phyloP scores from a whole-genome alignment of 2,329 filamentous ascomycete genomes.

The Hymenoscyphus repandus region DNA sequence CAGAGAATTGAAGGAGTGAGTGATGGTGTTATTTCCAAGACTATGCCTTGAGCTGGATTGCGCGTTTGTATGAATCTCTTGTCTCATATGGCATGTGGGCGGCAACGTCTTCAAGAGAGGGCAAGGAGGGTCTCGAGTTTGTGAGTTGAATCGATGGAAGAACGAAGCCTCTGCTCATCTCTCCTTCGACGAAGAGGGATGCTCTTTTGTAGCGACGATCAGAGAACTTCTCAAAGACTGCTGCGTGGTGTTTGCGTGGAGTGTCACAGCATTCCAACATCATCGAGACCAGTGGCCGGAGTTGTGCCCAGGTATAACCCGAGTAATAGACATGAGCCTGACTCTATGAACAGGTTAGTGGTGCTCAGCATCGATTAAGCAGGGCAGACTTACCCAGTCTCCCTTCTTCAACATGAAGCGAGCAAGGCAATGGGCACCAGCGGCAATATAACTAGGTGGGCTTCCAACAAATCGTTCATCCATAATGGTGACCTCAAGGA shows the following conservation, averaged over 20 bases:
- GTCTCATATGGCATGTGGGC: conserved; percentile 22
- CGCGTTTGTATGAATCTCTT: conserved; percentile 24
- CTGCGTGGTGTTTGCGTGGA: conserved; percentile 73
- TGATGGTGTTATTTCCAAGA: conserved; percentile 1
- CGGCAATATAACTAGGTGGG: conserved; percentile 83
- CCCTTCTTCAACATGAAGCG: conserved; percentile 87
- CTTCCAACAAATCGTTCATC: conserved; percentile 94
- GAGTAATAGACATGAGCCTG: conserved; percentile 86
- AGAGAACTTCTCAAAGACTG: conserved; percentile 88
- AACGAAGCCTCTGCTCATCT: conserved; percentile 58
- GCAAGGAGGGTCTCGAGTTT: conserved; percentile 22
- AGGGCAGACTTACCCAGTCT: conserved; percentile 67
- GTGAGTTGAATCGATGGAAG: conserved; percentile 32
- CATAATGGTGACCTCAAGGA: conserved; percentile 94
- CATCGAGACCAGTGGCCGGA: conserved; percentile 70
- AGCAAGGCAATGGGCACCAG: conserved; percentile 87
- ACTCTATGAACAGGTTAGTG: conserved; percentile 45
- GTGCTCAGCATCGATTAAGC: background rate
- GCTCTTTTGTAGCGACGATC: conserved; percentile 84
- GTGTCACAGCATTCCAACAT: conserved; percentile 85
- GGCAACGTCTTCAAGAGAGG: conserved; percentile 20
- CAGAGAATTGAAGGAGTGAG: conserved; percentile 26
- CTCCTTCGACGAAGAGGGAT: conserved; percentile 71
- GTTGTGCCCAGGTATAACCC: conserved; percentile 81
- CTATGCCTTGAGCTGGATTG: conserved; percentile 24